Evolutionary conservation across 805 yeast species (phyloP).

Genomic region (Candida takata): DNA sequence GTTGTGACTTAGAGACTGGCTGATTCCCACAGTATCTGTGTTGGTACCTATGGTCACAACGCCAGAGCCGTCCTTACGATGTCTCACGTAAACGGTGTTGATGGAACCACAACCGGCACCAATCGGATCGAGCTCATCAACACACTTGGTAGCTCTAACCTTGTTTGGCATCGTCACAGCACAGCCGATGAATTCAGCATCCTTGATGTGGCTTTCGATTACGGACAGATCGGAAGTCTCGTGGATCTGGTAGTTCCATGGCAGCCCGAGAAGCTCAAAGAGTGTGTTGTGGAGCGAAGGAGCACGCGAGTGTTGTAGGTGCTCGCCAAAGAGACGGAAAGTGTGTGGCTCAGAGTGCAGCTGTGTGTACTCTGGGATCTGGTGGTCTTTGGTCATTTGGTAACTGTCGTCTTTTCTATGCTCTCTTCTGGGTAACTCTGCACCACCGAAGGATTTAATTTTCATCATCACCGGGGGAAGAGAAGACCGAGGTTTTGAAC

Average conservation of each 20-base stretch:
- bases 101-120: slow-evolving; percentile 23
- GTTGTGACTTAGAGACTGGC: slow-evolving; percentile 16
- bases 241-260: slow-evolving; percentile 18
- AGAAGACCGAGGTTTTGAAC: too few relatives aligned
- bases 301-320: slow-evolving; percentile 19
- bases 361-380: too few relatives aligned
- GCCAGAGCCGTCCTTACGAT: slow-evolving; percentile 2
- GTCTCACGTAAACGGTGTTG: slow-evolving; percentile 20
- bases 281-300: slow-evolving; percentile 20
- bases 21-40: slow-evolving; percentile 23
- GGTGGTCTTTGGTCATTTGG: too few relatives aligned
- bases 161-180: slow-evolving; percentile 24
- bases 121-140: slow-evolving; percentile 18
- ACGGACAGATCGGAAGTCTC: slow-evolving; percentile 17
- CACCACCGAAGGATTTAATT: too few relatives aligned
- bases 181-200: slow-evolving; percentile 15
- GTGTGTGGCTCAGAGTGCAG: slow-evolving; percentile 3
- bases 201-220: slow-evolving; percentile 9
- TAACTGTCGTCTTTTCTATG: too few relatives aligned
- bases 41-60: slow-evolving; percentile 19
- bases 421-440: too few relatives aligned
- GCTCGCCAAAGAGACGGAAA: slow-evolving; percentile 22
- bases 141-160: slow-evolving; percentile 15
- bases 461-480: too few relatives aligned
- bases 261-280: slow-evolving; percentile 12